Evolutionary conservation across 305 asterid genomes (phyloP), one percentile per base, ranked within the genome.

Genomic region (Lippia alba): DNA sequence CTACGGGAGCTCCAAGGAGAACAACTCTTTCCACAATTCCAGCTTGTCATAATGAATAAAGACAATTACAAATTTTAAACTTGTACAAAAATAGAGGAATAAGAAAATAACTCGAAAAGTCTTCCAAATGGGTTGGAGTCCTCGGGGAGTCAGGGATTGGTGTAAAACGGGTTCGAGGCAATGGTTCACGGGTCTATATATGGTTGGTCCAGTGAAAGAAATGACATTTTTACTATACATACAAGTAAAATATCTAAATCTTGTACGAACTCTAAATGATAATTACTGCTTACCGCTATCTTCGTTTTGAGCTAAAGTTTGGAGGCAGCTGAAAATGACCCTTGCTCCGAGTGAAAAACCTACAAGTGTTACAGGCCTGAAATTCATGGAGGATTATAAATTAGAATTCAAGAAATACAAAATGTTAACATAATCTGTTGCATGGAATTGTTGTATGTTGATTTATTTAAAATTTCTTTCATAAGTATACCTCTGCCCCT

Each of bases 261-360:
- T 8, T 4, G 9, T 36, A 4, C 9, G 41, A 36, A 36, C 9
- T 36, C 41, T 36, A 3, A 36, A 36, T 36, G 9, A 4, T 8
- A 4, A 4, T 4, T 63, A 54, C n/a, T 15, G 40, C 79, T 74
- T 76, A 88, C 99, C 95, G 77, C 76, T 71, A 79, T 55, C 64
- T 74, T 87, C 94, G 61, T 70, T 87, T 76, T 89, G 88, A 62
- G 96, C 87, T 81, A 94, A 82, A 71, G 79, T 56, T 86, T 90
- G 96, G 69, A 94, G 99, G 85, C 99, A 94, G 79, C 85, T 83
- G 81, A 94, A 92, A 76, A 94, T 84, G 70, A 92, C 96, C 78
- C 96, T 85, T 78, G 98, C 99, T 73, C 98, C 99, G 72, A 94
- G 98, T 15, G 99, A 94, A 84, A 92, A 94, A 64, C 98, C 98